Conservation (phyloP, 176 grass and related monocot genomes). For the Elaeis guineensis region DNA sequence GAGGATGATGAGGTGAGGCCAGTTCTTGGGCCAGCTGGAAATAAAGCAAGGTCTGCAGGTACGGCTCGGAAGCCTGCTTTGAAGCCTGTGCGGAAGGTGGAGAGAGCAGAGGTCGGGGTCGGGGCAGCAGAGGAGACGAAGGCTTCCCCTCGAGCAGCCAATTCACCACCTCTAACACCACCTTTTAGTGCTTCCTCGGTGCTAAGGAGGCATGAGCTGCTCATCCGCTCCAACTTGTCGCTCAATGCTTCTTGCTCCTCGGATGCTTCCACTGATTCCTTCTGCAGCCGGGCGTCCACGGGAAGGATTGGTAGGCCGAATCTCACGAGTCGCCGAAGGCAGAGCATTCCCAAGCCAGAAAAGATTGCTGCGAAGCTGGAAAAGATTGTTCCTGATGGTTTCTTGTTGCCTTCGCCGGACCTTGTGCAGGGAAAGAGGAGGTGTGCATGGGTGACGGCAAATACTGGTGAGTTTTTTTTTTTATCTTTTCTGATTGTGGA, state of each 20-base stretch:
- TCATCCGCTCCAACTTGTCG: slow-evolving; percentile 45
- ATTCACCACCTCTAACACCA: background rate
- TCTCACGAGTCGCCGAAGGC: slow-evolving; percentile 31
- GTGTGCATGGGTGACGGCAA: slow-evolving; percentile 80
- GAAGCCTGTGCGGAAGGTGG: slow-evolving; percentile 7
- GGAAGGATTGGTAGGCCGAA: slow-evolving; percentile 50
- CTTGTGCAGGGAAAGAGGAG: slow-evolving; percentile 43
- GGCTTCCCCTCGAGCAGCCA: background rate
- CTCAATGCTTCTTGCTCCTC: slow-evolving; percentile 81
- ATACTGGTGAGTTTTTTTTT: slow-evolving; percentile 41
- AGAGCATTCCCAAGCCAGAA: slow-evolving; percentile 6
- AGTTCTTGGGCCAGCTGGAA: slow-evolving; percentile 16
- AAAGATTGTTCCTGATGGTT: slow-evolving; percentile 4
- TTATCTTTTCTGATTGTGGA: no score
- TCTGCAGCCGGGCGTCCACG: slow-evolving; percentile 77
- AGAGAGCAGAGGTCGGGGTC: background rate
- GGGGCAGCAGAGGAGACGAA: slow-evolving; percentile 4
- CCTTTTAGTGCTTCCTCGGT: slow-evolving; percentile 13
- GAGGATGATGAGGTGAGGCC: slow-evolving; percentile 9
- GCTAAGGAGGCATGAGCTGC: slow-evolving; percentile 64
- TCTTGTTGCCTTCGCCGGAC: slow-evolving; percentile 15
- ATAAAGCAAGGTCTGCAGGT: slow-evolving; percentile 11
- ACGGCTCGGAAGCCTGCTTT: slow-evolving; percentile 9
- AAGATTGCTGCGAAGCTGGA: slow-evolving; percentile 25
- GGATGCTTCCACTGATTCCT: slow-evolving; percentile 77